A percentile compares a stretch with the other conserved stretches of the same genome.
These are phyloP conservation scores for Coemansia sp. DNA, from an alignment of 192 early-diverging fungal species.

Conservation along the genomic window DNA sequence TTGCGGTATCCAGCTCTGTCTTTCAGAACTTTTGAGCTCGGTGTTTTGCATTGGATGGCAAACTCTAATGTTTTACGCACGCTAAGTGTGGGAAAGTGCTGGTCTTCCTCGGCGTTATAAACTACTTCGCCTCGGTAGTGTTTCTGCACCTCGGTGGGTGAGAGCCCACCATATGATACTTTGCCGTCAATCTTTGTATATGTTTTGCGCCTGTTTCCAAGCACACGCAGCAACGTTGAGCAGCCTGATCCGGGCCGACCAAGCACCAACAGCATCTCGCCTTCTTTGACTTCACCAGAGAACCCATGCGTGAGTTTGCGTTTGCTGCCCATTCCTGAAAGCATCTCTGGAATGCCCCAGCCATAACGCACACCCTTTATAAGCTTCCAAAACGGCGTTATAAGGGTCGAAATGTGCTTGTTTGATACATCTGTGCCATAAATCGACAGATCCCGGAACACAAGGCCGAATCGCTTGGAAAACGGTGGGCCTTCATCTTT, in stretches of 20 bases:
- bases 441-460: slow-evolving; percentile 35
- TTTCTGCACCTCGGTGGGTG: slow-evolving; percentile 56
- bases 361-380: slow-evolving; percentile 21
- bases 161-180: slow-evolving; percentile 67
- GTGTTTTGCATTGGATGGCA: slow-evolving; percentile 72
- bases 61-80: slow-evolving; percentile 78
- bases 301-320: slow-evolving; percentile 61
- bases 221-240: slow-evolving; percentile 62
- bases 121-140: slow-evolving; percentile 64
- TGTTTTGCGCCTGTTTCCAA: slow-evolving; percentile 62
- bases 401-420: slow-evolving; percentile 42
- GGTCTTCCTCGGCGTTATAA: slow-evolving; percentile 62
- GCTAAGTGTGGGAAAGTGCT: slow-evolving; percentile 75
- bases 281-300: slow-evolving; percentile 68
- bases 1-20: slow-evolving; percentile 60
- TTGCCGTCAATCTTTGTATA: slow-evolving; percentile 60
- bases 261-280: slow-evolving; percentile 71
- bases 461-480: slow-evolving; percentile 47
- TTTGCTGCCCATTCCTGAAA: slow-evolving; percentile 12
- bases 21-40: slow-evolving; percentile 61
- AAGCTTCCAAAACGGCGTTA: slow-evolving; percentile 42
- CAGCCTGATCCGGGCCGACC: slow-evolving; percentile 70
- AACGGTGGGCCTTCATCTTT: slow-evolving; percentile 27
- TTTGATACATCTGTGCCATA: slow-evolving; percentile 39
- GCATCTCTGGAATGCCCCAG: slow-evolving; percentile 19